Conservation (phyloP, 73 alveolate species). For the Paraurostyla sp. region DNA sequence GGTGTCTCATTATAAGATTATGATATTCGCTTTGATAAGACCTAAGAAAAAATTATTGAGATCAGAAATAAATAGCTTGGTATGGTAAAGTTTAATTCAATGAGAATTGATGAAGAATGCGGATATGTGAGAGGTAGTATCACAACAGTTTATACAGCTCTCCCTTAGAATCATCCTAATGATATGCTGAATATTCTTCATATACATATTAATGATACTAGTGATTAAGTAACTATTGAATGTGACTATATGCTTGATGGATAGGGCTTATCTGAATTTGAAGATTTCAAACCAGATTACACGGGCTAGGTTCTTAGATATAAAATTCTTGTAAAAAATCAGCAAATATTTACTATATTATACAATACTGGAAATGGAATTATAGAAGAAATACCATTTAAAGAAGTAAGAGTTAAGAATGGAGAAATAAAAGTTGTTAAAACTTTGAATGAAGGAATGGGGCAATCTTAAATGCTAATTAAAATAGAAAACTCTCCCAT, state of each 20-base stretch:
- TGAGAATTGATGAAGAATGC: slow-evolving; percentile 61
- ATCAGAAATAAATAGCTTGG: slow-evolving; percentile 64
- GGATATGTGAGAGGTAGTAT: slow-evolving; percentile 64
- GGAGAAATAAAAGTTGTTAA: slow-evolving; percentile 15
- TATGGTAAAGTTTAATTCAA: slow-evolving; percentile 55
- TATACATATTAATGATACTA: slow-evolving; percentile 77
- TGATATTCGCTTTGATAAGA: slow-evolving; percentile 69
- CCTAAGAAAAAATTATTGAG: slow-evolving; percentile 44
- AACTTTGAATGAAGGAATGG: too few relatives aligned
- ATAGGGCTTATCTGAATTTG: slow-evolving; percentile 46
- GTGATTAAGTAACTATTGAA: slow-evolving; percentile 75
- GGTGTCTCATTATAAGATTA: slow-evolving; percentile 61
- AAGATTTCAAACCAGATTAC: slow-evolving; percentile 57
- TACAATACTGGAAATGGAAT: slow-evolving; percentile 73
- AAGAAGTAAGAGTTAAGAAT: slow-evolving; percentile 50
- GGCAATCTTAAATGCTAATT: slow-evolving; percentile 37
- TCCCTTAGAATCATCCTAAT: slow-evolving; percentile 36
- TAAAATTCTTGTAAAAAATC: slow-evolving; percentile 67
- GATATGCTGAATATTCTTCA: slow-evolving; percentile 73
- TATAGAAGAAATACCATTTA: slow-evolving; percentile 59
- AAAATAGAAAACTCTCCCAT: slow-evolving; percentile 55
- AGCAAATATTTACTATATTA: slow-evolving; percentile 46
- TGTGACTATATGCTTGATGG: slow-evolving; percentile 66
- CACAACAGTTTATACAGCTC: slow-evolving; percentile 62
- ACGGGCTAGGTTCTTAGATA: slow-evolving; percentile 72